These are phyloP conservation scores for Baorangia bicolor DNA, from an alignment of 768 basidiomycete genomes.

Conservation along the genomic window DNA sequence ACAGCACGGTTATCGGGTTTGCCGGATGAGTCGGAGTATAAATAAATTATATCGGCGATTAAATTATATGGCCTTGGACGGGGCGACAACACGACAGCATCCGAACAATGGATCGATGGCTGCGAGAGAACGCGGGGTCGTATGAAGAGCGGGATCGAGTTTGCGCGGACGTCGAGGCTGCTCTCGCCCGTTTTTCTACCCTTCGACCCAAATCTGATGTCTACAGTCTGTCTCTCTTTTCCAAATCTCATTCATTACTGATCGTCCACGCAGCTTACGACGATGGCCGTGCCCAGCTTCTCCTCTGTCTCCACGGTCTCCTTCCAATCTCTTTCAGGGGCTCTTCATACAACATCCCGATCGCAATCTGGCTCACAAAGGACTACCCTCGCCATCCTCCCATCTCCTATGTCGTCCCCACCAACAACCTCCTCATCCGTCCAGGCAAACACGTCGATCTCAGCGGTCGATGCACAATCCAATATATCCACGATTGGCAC, in stretches of 20 bases:
- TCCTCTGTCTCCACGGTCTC: constrained; percentile 89
- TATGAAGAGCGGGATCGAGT: constrained; percentile 60
- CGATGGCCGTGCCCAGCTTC: constrained; percentile 88
- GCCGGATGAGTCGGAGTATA: constrained; percentile 4
- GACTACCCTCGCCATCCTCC: constrained; percentile 85
- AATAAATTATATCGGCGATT: constrained; percentile 5
- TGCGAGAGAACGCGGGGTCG: constrained; percentile 57
- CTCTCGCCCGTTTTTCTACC: constrained; percentile 51
- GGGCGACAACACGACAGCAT: too few relatives aligned
- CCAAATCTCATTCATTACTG: constrained; percentile 4
- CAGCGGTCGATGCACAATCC: constrained; percentile 67
- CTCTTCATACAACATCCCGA: constrained; percentile 88
- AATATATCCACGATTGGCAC: constrained; percentile 76
- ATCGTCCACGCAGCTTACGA: constrained; percentile 67
- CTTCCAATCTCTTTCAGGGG: constrained; percentile 80
- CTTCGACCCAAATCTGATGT: constrained; percentile 79
- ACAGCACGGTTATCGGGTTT: background rate
- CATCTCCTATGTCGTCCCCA: constrained; percentile 89
- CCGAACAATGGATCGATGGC: too few relatives aligned
- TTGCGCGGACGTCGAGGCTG: constrained; percentile 59
- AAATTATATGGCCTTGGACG: too few relatives aligned
- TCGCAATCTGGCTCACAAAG: constrained; percentile 83
- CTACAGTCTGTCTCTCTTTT: constrained; percentile 51
- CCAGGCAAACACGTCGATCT: constrained; percentile 75
- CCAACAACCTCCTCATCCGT: constrained; percentile 84